Conservation (phyloP, 371 early-diverging fungal species). For the Mortierella sp. region DNA sequence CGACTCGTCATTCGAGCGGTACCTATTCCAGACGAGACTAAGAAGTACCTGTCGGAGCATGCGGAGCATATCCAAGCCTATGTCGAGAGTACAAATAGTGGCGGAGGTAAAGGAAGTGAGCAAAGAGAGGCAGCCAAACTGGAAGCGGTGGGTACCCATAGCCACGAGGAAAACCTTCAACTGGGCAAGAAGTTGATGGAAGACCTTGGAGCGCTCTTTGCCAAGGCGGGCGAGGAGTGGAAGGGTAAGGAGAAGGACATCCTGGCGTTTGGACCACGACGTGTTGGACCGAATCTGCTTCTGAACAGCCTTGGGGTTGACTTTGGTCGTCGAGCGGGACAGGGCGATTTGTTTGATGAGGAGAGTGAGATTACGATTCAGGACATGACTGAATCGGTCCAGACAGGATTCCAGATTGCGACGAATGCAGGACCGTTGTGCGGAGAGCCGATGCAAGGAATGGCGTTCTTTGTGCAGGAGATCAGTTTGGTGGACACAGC, state of each 20-base stretch:
- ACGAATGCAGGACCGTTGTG: slow-evolving; percentile 93
- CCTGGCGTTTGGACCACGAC: slow-evolving; percentile 85
- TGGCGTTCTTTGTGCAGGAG: slow-evolving; percentile 85
- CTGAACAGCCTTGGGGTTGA: slow-evolving; percentile 71
- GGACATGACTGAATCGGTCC: slow-evolving; percentile 81
- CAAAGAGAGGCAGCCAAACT: background rate
- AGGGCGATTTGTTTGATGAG: slow-evolving; percentile 13
- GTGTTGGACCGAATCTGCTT: slow-evolving; percentile 92
- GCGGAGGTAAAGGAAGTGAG: slow-evolving; percentile 10
- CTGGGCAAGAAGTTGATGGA: slow-evolving; percentile 25
- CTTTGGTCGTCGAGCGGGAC: slow-evolving; percentile 40
- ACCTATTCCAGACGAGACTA: slow-evolving; percentile 81
- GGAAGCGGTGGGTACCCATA: slow-evolving; percentile 2
- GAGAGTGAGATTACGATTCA: slow-evolving; percentile 50
- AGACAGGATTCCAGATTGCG: slow-evolving; percentile 96
- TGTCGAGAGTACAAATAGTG: slow-evolving; percentile 54
- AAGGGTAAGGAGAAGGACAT: slow-evolving; percentile 60
- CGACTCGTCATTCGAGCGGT: slow-evolving; percentile 81
- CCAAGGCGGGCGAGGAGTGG: slow-evolving; percentile 55
- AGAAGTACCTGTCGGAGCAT: slow-evolving; percentile 68
- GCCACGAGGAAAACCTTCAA: slow-evolving; percentile 20
- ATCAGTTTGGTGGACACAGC: slow-evolving; percentile 60
- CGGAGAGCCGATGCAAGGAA: slow-evolving; percentile 92
- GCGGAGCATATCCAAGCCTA: slow-evolving; percentile 71
- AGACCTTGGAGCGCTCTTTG: slow-evolving; percentile 29